Evolutionary conservation across 257 asterid species (phyloP), one percentile per base, ranked within the genome.

Genomic region (Nicotiana attenuata): DNA sequence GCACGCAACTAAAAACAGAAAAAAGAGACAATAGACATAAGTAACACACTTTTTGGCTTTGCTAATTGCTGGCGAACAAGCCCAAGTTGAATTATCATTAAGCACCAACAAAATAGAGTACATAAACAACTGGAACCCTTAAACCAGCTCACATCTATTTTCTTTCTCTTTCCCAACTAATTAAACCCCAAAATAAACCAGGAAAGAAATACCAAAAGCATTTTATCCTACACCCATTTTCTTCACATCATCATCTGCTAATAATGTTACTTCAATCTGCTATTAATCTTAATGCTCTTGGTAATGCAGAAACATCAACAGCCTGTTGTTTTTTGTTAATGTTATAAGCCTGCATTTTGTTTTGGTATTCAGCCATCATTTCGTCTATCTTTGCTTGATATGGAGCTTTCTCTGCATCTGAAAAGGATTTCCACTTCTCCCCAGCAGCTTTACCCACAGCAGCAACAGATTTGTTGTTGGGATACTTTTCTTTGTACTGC

Each of bases 321-420:
- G 77, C 60, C 80, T 84, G 19, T 65, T 85, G 1, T 85, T 47
- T 88, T 33, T 90, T 92, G 77, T 93, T 93, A 93, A 92, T 91
- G 77, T 93, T 93, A 93, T 93, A 93, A 24, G 95, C 98, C 56
- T 80, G 85, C 20, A 92, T 84, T 24, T 20, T 89, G 83, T 88
- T 91, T 67, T 91, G 97, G 29, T 93, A 93, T 7, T 92, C 97
- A 0, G 6, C 89, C 89, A 92, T 93, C 84, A 97, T 87, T 73
- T 93, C 92, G 67, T 93, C 96, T 0, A 97, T 90, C 85, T 92
- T 91, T 2, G 96, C 90, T 45, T 87, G 61, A 82, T 33, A 92
- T 0, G 98, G 97, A 10, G 96, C 96, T 83, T 93, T 92, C 60
- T 93, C 97, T 95, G 89, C 88, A 0, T 90, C 97, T 0, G 97